phyloP scores from a whole-genome alignment of 2,329 filamentous ascomycete genomes.

The Metarhizium rileyi region DNA sequence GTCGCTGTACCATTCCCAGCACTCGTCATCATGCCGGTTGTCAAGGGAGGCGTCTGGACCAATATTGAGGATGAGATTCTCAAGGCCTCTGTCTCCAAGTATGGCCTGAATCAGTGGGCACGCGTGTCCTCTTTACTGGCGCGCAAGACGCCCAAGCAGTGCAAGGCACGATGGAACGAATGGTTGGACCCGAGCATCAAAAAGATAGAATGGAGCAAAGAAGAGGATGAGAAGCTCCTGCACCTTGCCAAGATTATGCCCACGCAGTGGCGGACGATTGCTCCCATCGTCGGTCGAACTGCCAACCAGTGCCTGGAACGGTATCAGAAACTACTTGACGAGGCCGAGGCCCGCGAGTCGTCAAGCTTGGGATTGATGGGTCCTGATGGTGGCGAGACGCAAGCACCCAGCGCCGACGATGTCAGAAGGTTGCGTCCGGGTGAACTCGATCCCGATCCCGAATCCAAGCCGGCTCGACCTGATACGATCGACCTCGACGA shows the following conservation, averaged over 20 bases:
- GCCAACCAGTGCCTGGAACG: slow-evolving; percentile 95
- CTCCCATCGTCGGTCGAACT: slow-evolving; percentile 89
- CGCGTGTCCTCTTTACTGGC: slow-evolving; percentile 94
- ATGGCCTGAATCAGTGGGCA: slow-evolving; percentile 95
- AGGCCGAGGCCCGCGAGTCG: slow-evolving; percentile 83
- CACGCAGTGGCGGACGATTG: slow-evolving; percentile 98
- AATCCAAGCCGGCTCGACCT: slow-evolving; percentile 88
- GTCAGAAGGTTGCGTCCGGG: slow-evolving; percentile 81
- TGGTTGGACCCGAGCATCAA: slow-evolving; percentile 97
- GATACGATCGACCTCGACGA: slow-evolving; percentile 98
- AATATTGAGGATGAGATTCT: slow-evolving; percentile 91
- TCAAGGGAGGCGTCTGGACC: slow-evolving; percentile 67
- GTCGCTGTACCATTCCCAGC: slow-evolving; percentile 4
- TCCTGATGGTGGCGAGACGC: slow-evolving; percentile 74
- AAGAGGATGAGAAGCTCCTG: slow-evolving; percentile 95
- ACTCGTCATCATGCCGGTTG: slow-evolving; percentile 51
- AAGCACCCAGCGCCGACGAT: slow-evolving; percentile 85
- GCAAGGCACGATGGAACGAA: slow-evolving; percentile 96
- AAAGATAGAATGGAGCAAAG: slow-evolving; percentile 98
- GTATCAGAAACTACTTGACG: slow-evolving; percentile 92
- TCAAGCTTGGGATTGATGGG: slow-evolving; percentile 77
- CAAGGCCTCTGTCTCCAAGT: slow-evolving; percentile 90
- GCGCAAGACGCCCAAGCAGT: slow-evolving; percentile 97
- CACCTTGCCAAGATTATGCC: slow-evolving; percentile 98
- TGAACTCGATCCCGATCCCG: slow-evolving; percentile 93